Evolutionary conservation across 352 stramenopile species (phyloP).

Genomic region (Pythium myriotylum): DNA sequence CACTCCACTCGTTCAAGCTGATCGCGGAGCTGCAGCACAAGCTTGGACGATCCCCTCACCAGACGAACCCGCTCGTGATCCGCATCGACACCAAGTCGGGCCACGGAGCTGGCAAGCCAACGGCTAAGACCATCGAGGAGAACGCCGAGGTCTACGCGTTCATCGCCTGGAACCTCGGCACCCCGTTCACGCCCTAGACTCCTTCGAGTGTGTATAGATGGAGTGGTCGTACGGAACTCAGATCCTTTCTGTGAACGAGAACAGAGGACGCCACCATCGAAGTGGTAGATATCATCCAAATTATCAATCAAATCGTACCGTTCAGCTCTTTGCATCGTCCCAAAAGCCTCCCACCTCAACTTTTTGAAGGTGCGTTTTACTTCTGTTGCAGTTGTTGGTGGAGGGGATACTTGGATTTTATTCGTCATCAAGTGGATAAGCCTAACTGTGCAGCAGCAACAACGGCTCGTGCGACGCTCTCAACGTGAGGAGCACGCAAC

Average conservation of each 20-base stretch:
- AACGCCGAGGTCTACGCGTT: conserved; percentile 86
- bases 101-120: conserved; percentile 89
- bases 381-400: too few relatives aligned
- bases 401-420: too few relatives aligned
- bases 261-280: not conserved
- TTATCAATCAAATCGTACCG: too few relatives aligned
- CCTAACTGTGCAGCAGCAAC: not conserved
- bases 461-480: conserved; percentile 26
- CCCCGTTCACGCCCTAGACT: conserved; percentile 45
- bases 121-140: conserved; percentile 88
- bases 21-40: conserved; percentile 86
- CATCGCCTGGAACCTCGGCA: conserved; percentile 72
- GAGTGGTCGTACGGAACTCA: too few relatives aligned
- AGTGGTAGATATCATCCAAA: not conserved
- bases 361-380: too few relatives aligned
- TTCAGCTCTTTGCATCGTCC: too few relatives aligned
- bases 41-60: conserved; percentile 50
- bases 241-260: too few relatives aligned
- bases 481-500: conserved; percentile 31
- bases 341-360: too few relatives aligned
- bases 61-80: conserved; percentile 88
- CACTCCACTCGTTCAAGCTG: conserved; percentile 91
- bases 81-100: conserved; percentile 90
- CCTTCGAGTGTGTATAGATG: not conserved
- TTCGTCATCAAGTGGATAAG: too few relatives aligned